These are phyloP conservation scores for Streptanthus diversifolius DNA, from an alignment of 345 rosid species.

Conservation along the genomic window DNA sequence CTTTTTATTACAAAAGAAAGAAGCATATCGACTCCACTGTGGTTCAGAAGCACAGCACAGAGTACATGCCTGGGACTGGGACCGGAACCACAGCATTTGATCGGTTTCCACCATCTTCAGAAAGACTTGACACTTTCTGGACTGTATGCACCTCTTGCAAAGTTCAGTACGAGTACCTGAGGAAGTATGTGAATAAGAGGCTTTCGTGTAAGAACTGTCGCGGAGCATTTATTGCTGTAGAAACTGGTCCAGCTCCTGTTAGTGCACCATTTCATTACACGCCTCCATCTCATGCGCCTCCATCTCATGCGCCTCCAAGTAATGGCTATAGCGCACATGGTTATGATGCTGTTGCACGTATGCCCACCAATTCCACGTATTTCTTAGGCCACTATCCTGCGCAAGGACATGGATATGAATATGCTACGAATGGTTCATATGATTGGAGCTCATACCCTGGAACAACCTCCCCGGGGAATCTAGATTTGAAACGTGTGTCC, in stretches of 20 bases:
- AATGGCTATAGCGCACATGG: slow-evolving; percentile 67
- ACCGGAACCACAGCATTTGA: slow-evolving; percentile 22
- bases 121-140: slow-evolving; percentile 89
- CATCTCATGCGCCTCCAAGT: slow-evolving; percentile 45
- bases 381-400: slow-evolving; percentile 64
- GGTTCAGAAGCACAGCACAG: slow-evolving; percentile 35
- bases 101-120: slow-evolving; percentile 50
- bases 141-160: slow-evolving; percentile 97
- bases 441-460: slow-evolving; percentile 68
- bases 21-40: slow-evolving; percentile 53
- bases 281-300: slow-evolving; percentile 46
- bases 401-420: slow-evolving; percentile 81
- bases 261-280: slow-evolving; percentile 72
- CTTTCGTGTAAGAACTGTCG: slow-evolving; percentile 99
- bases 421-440: slow-evolving; percentile 65
- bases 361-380: slow-evolving; percentile 62
- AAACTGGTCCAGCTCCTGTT: slow-evolving; percentile 79
- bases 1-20: slow-evolving; percentile 56
- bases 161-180: slow-evolving; percentile 93
- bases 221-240: slow-evolving; percentile 81
- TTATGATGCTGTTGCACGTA: slow-evolving; percentile 59
- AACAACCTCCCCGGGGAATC: slow-evolving; percentile 53
- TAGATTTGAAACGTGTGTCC: slow-evolving; percentile 53
- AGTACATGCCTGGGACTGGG: slow-evolving; percentile 47
- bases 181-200: slow-evolving; percentile 92